Base-by-base conservation (phyloP, 805 yeast genomes). In the Zygoascus ofunaensis region DNA sequence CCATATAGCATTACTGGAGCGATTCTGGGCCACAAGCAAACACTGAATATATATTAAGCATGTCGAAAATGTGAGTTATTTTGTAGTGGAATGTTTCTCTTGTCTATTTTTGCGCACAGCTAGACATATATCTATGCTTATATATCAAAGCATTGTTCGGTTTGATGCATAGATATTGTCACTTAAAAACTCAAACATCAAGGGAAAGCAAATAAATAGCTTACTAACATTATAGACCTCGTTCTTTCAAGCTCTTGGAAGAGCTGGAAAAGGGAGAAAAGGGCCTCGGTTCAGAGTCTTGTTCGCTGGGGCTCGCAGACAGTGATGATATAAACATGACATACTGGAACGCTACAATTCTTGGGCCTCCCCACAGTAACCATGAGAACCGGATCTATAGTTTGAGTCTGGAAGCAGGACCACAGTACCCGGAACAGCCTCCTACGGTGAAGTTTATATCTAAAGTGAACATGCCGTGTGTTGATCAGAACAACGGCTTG, bases 181-280 rank as follows among this genome's bases (percentile, higher is more conserved):
- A n/a, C n/a, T n/a, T n/a, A n/a, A n/a, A n/a, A n/a, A n/a, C n/a
- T n/a, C n/a, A n/a, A n/a, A n/a, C n/a, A n/a, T n/a, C n/a, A n/a
- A n/a, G n/a, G n/a, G n/a, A n/a, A n/a, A n/a, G n/a, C n/a, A n/a
- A n/a, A n/a, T n/a, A n/a, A n/a, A n/a, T n/a, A n/a, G 12, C 7
- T 26, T 26, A 26, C 30, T 26, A 26, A 26, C 30, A 26, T 10
- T 22, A 35, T 3, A 62, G 67, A 35, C 99, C 99, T 54, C 79
- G 99, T 65, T 89, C 86, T 62, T 92, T 92, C 66, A 84, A 94
- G 61, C 76, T 92, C 28, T 73, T 92, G 50, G 99, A 92, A 66
- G 99, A 92, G 67, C 73, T 92, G 53, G 99, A 94, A 64, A 90
- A 90, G 58, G 98, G 98, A 40, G 99, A 92, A 61, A 92, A 92